Evolutionary conservation across 75 land plant genomes (phyloP), one percentile per base, ranked within the genome.

Genomic region (Cupressus sempervirens): DNA sequence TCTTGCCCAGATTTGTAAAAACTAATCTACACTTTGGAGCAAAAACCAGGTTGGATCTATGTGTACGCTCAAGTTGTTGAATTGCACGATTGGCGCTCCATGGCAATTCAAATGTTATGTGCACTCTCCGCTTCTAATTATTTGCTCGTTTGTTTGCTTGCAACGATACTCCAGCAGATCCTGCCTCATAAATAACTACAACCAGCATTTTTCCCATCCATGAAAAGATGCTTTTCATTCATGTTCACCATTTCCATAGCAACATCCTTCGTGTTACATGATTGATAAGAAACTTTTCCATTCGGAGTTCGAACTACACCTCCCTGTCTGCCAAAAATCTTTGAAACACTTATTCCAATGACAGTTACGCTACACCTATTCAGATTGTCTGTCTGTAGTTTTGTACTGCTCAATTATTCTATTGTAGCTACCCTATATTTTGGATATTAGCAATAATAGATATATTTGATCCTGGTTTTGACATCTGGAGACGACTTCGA

Each of bases 1-100:
- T n/a, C n/a, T n/a, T n/a, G n/a, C n/a, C n/a, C n/a, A n/a, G n/a
- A n/a, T n/a, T n/a, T n/a, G n/a, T n/a, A n/a, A n/a, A n/a, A n/a
- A n/a, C n/a, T n/a, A n/a, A 96, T 98, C 99, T 92, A 81, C 94
- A 97, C 81, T 96, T 91, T 73, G 99, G 99, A 75, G 99, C 99
- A 84, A 92, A 93, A 43, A 95, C 92, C 92, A 96, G 99, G 88
- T 97, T 97, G 35, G 99, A 97, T 14, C 99, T 91, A 88, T 97
- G 99, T 53, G 99, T 97, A 91, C 99, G 92, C 80, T 98, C 99
- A 90, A 94, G 94, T 82, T 97, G 99, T 89, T 97, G 99, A 88
- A 97, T 97, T 40, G 99, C 99, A 70, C 99, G 92, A 84, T 97
- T 98, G 85, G 99, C 99, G 91, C 99, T 97, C 99, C 99, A 97